Evolutionary conservation across 495 filamentous ascomycete genomes (phyloP).

Genomic region (Podospora pseudocomata): DNA sequence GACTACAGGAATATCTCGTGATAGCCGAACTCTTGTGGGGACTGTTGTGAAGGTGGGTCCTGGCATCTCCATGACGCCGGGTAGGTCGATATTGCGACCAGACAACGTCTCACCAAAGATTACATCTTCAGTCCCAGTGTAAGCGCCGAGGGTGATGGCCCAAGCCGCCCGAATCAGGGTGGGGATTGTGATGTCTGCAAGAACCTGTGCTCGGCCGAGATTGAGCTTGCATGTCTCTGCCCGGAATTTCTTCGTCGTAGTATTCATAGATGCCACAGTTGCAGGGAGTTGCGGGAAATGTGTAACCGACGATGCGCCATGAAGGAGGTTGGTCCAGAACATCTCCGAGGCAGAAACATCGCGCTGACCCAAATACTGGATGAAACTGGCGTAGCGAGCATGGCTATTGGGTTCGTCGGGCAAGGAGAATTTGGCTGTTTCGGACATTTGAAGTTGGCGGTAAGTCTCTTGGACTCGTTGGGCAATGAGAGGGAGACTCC

Average conservation of each 20-base stretch:
- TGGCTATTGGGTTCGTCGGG: not conserved
- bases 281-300: slow-evolving; percentile 25
- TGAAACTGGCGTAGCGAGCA: slow-evolving; percentile 33
- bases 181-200: slow-evolving; percentile 25
- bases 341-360: slow-evolving; percentile 21
- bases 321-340: slow-evolving; percentile 28
- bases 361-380: slow-evolving; percentile 24
- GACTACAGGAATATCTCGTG: slow-evolving; percentile 9
- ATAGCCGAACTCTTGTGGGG: slow-evolving; percentile 43
- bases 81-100: slow-evolving; percentile 45
- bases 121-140: slow-evolving; percentile 41
- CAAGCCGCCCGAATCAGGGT: slow-evolving; percentile 43
- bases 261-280: not conserved
- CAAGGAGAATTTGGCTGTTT: not conserved
- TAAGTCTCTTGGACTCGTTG: slow-evolving; percentile 41
- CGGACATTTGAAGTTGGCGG: not conserved
- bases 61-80: slow-evolving; percentile 46
- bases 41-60: slow-evolving; percentile 58
- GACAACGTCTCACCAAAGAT: slow-evolving; percentile 42
- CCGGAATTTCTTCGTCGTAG: slow-evolving; percentile 11
- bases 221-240: slow-evolving; percentile 14
- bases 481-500: slow-evolving; percentile 50
- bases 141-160: slow-evolving; percentile 38
- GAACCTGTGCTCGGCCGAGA: slow-evolving; percentile 11
- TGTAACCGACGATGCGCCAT: slow-evolving; percentile 12